Conservation (phyloP, 306 rosid genomes). For the Oxytropis ochrocephala region DNA sequence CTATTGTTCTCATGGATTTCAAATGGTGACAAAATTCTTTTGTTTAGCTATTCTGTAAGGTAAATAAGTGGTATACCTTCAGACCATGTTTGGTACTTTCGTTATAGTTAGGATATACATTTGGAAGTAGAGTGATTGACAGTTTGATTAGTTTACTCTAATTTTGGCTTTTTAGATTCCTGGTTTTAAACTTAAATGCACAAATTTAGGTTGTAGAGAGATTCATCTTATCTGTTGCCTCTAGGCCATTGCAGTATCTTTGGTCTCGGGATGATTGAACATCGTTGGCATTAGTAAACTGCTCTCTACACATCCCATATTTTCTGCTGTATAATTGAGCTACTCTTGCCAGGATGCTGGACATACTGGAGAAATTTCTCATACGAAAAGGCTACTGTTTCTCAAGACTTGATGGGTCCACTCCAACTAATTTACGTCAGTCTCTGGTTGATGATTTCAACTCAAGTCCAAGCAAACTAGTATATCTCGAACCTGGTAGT, state of each 20-base stretch:
- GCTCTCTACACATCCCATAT: background rate
- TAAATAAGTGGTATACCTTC: constrained; percentile 38
- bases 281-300: constrained; percentile 4
- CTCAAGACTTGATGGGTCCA: constrained; percentile 95
- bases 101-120: constrained; percentile 6
- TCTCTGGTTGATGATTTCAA: constrained; percentile 83
- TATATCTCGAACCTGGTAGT: constrained; percentile 20
- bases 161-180: background rate
- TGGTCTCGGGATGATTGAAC: background rate
- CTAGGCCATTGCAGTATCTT: background rate
- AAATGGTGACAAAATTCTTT: constrained; percentile 83
- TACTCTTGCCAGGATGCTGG: constrained; percentile 70
- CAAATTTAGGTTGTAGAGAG: background rate
- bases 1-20: constrained; percentile 67
- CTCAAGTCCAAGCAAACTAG: constrained; percentile 92
- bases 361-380: constrained; percentile 84
- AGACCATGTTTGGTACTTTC: background rate
- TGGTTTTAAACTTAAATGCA: constrained; percentile 1
- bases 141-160: background rate
- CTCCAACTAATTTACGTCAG: constrained; percentile 80
- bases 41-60: constrained; percentile 97
- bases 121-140: background rate
- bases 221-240: background rate
- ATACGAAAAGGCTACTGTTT: constrained; percentile 83
- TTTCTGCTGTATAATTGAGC: constrained; percentile 25